Base-by-base conservation (phyloP, 352 stramenopile genomes). In the Pythium sukuiense region DNA sequence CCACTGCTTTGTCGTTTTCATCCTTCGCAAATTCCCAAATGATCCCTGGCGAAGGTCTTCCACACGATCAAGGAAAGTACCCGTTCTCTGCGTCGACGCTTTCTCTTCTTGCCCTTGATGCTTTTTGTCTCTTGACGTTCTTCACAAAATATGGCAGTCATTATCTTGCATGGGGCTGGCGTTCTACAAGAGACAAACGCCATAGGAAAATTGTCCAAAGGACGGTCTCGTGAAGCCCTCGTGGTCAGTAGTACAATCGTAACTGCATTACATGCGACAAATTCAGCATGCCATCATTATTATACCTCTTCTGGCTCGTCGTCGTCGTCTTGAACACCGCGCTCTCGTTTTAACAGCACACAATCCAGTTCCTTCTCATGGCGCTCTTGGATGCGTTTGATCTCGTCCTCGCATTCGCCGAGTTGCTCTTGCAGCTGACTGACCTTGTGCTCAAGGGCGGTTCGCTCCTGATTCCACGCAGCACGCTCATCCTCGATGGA, bases 331-430 rank as follows among this genome's bases (percentile, higher is more conserved):
- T n/a, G 29, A 16, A 52, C 8, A 13, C 53, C 32, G 20, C 24
- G 58, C 18, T 67, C 61, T 3, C 61, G 41, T 43, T 67, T 67
- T 12, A 43, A 45, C 43, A 67, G 27, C 41, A 67, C 32, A 49
- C 60, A 55, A 20, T 73, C 55, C 16, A 74, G 32, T n/a, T 71
- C 58, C 6, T 26, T 50, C 45, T 75, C 55, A 43, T 94, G 80
- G 6, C 85, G 85, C 46, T 74, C 77, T 39, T 92, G 77, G 20
- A 91, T 88, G 39, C 86, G 80, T 56, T 80, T 76, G 48, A 94
- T 94, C 69, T 94, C 86, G n/a, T 94, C 86, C 60, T 94, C 86
- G 30, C 83, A 91, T 59, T 94, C 86, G 27, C 60, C 71, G 5
- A 91, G 71, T 63, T 90, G 88, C 59, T 86, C 73, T 59, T 87